phyloP scores from a whole-genome alignment of 768 basidiomycete genomes.

The Lactarius tabidus region DNA sequence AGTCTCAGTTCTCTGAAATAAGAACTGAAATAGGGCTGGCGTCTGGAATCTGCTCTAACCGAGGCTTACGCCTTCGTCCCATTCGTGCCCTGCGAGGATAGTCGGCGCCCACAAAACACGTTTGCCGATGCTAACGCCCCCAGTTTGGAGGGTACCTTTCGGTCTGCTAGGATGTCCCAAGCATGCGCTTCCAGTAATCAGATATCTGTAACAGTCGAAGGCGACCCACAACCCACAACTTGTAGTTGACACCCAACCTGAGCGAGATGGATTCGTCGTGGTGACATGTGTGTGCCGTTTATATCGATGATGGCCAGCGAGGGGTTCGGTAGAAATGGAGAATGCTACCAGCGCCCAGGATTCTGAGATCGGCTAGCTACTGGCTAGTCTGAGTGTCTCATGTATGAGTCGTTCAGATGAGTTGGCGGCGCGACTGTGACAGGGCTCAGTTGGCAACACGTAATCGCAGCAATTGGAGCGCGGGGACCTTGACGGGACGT shows the following conservation, averaged over 20 bases:
- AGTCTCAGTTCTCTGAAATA: background rate
- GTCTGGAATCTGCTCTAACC: background rate
- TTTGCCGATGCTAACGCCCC: background rate
- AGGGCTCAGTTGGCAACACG: background rate
- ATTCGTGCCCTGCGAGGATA: background rate
- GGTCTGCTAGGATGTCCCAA: background rate
- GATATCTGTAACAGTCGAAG: background rate
- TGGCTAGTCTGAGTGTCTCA: too few species aligned
- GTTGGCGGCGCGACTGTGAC: background rate
- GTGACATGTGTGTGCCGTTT: background rate
- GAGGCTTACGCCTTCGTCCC: background rate
- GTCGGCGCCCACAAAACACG: background rate
- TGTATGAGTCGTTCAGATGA: too few species aligned
- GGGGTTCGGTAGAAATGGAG: background rate
- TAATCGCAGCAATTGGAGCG: background rate
- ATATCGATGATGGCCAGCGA: background rate
- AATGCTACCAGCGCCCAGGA: background rate
- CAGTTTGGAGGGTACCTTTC: background rate
- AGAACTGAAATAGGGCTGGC: background rate
- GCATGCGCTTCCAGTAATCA: background rate
- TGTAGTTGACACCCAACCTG: too few species aligned
- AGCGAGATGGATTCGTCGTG: background rate
- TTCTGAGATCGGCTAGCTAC: background rate
- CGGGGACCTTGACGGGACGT: too few species aligned
- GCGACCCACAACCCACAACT: background rate